Evolutionary conservation across 2,329 filamentous ascomycete species (phyloP).

Genomic region (Nothopassalora personata): DNA sequence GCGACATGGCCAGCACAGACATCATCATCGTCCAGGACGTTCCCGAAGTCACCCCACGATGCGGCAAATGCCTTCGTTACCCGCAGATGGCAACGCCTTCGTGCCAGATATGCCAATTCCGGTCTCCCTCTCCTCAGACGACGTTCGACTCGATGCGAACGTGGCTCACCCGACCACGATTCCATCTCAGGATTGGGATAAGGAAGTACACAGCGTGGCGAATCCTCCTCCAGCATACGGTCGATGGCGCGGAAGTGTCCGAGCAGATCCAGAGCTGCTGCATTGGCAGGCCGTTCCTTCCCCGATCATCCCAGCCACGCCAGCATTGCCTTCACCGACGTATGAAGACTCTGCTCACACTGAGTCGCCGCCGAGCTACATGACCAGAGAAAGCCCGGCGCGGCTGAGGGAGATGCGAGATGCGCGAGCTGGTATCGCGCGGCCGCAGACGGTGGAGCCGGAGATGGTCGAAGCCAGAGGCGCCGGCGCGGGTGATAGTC

Average conservation of each 20-base stretch:
- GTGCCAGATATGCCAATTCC: slow-evolving; percentile 69
- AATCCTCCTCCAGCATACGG: slow-evolving; percentile 76
- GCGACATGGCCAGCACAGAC: slow-evolving; percentile 14
- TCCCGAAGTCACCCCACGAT: slow-evolving; percentile 35
- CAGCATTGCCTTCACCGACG: slow-evolving; percentile 27
- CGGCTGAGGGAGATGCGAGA: slow-evolving; percentile 21
- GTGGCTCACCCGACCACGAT: slow-evolving; percentile 18
- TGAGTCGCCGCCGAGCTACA: slow-evolving; percentile 25
- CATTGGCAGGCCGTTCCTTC: slow-evolving; percentile 56
- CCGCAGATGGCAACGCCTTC: slow-evolving; percentile 43
- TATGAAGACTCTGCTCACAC: slow-evolving; percentile 27
- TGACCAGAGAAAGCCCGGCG: slow-evolving; percentile 25
- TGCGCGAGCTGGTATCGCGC: slow-evolving; percentile 20
- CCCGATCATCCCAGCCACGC: slow-evolving; percentile 20
- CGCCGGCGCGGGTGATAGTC: background rate
- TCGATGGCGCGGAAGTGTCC: slow-evolving; percentile 75
- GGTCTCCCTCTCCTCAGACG: slow-evolving; percentile 62
- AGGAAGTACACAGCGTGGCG: slow-evolving; percentile 20
- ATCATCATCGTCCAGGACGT: slow-evolving; percentile 21
- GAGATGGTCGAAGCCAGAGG: slow-evolving; percentile 27
- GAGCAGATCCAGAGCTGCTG: slow-evolving; percentile 73
- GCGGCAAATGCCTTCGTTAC: slow-evolving; percentile 15
- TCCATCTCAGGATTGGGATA: slow-evolving; percentile 18
- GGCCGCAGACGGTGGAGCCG: slow-evolving; percentile 18
- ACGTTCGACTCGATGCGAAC: slow-evolving; percentile 27